phyloP scores from a whole-genome alignment of 2,329 filamentous ascomycete genomes.

The Neopestalotiopsis clavispora region DNA sequence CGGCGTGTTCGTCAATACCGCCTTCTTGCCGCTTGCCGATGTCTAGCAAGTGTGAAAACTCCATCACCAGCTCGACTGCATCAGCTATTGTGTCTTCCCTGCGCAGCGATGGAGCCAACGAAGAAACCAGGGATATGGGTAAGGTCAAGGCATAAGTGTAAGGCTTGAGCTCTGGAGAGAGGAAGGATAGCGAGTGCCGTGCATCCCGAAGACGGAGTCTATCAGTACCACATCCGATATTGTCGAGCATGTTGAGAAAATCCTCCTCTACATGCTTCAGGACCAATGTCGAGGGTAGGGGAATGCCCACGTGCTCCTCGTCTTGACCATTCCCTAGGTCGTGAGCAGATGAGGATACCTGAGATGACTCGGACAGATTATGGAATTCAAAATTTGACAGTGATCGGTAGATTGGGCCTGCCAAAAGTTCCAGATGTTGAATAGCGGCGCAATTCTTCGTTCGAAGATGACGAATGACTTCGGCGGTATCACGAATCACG shows the following conservation, averaged over 20 bases:
- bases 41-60: not conserved
- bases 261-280: constrained; percentile 5
- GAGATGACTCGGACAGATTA: constrained; percentile 3
- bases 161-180: not conserved
- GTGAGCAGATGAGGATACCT: not conserved
- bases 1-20: not conserved
- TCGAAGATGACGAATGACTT: not conserved
- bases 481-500: not conserved
- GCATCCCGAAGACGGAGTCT: not conserved
- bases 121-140: not conserved
- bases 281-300: not conserved
- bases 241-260: not conserved
- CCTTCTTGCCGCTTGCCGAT: not conserved
- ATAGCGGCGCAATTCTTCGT: not conserved
- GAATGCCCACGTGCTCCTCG: too few species aligned
- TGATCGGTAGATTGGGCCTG: not conserved
- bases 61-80: constrained; percentile 9
- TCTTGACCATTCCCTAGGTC: not conserved
- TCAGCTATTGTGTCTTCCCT: not conserved
- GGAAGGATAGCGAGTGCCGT: not conserved
- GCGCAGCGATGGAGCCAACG: not conserved
- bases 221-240: not conserved
- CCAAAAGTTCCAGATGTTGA: not conserved
- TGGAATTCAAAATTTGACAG: constrained; percentile 12
- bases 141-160: constrained; percentile 4